Evolutionary conservation across 805 yeast genomes (phyloP).

Genomic region (Metschnikowia similis): DNA sequence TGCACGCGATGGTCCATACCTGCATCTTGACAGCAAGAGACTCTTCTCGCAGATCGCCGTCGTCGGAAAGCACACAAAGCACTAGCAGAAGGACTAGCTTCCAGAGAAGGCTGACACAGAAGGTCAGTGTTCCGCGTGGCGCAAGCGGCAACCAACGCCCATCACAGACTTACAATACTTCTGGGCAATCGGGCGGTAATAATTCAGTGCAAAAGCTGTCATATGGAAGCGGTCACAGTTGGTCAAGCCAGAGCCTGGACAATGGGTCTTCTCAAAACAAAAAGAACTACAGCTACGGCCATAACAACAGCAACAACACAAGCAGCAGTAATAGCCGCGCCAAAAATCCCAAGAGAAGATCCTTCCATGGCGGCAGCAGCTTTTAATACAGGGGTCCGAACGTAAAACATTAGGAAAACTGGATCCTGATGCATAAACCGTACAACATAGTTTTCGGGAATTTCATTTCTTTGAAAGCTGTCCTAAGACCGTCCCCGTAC

Average conservation of each 20-base stretch:
- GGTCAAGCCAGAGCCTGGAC: neutral
- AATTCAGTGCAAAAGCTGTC: neutral
- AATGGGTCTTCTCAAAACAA: neutral
- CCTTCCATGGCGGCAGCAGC: slow-evolving; percentile 27
- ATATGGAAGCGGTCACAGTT: neutral
- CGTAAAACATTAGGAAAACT: slow-evolving; percentile 4
- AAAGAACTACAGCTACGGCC: neutral
- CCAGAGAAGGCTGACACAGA: neutral
- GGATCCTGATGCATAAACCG: neutral
- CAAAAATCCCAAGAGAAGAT: slow-evolving; percentile 26
- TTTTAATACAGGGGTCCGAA: slow-evolving; percentile 9
- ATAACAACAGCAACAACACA: neutral
- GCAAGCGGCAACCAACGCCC: neutral
- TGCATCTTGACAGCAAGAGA: too few relatives aligned
- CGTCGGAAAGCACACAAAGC: neutral
- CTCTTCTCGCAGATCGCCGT: slow-evolving; percentile 1
- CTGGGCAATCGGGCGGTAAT: neutral
- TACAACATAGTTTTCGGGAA: neutral
- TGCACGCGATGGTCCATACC: too few relatives aligned
- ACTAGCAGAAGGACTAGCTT: neutral
- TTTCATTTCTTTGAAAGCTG: slow-evolving; percentile 17
- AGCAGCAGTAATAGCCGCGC: slow-evolving; percentile 32
- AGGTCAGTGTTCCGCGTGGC: neutral
- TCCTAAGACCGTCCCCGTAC: slow-evolving; percentile 53
- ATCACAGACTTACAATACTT: neutral